A percentile compares a stretch with the other conserved stretches of the same genome.
Evolutionary conservation across 305 asterid genomes (phyloP).

Genomic region (Withania somnifera): DNA sequence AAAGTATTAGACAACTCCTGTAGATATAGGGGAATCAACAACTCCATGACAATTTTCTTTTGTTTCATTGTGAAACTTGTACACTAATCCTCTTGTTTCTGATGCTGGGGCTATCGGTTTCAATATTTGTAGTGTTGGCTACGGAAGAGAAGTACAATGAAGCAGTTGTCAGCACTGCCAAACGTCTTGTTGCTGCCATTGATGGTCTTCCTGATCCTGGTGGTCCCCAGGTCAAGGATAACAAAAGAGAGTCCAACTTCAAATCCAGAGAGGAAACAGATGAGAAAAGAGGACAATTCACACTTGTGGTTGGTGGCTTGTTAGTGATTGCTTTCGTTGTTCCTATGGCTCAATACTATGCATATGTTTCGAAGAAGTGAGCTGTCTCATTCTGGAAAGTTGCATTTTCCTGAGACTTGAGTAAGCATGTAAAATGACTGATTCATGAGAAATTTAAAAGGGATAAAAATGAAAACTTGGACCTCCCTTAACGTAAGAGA

Average conservation of each 20-base stretch:
- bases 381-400: slow-evolving; percentile 1
- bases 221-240: slow-evolving; percentile 64
- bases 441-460: slow-evolving; percentile 8
- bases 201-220: slow-evolving; percentile 97
- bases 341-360: slow-evolving; percentile 98
- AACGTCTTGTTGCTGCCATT: slow-evolving; percentile 68
- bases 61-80: background rate
- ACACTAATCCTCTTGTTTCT: background rate
- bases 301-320: slow-evolving; percentile 96
- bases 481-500: background rate
- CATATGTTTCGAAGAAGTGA: slow-evolving; percentile 90
- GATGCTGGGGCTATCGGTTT: background rate
- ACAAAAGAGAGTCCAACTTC: slow-evolving; percentile 89
- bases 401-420: slow-evolving; percentile 21
- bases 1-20: background rate
- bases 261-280: slow-evolving; percentile 90
- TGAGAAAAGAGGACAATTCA: slow-evolving; percentile 93
- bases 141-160: slow-evolving; percentile 93
- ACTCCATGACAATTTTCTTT: background rate
- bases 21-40: background rate
- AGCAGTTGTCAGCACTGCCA: slow-evolving; percentile 61
- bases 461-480: background rate
- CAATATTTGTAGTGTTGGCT: slow-evolving; percentile 56
- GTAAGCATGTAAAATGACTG: slow-evolving; percentile 29
- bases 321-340: slow-evolving; percentile 97